Evolutionary conservation across 345 rosid species (phyloP).

Genomic region (Conringia planisiliqua): DNA sequence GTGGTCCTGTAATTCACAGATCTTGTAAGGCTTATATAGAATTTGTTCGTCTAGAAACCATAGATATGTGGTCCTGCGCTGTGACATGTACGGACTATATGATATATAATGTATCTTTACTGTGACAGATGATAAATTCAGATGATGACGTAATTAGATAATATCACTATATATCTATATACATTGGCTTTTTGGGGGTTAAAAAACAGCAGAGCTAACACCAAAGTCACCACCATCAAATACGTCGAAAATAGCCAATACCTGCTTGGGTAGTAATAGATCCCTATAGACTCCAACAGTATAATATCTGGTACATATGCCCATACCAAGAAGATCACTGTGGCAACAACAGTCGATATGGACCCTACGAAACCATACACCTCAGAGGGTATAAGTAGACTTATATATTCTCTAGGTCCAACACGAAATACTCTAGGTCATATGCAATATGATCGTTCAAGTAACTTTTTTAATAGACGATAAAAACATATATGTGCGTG

Average conservation of each 20-base stretch:
- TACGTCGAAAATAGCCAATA: constrained; percentile 72
- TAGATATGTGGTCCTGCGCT: constrained; percentile 31
- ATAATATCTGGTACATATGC: constrained; percentile 75
- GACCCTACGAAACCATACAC: constrained; percentile 90
- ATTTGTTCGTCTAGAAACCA: constrained; percentile 1
- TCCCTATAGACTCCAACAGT: constrained; percentile 61
- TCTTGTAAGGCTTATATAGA: constrained; percentile 15
- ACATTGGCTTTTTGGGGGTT: neutral
- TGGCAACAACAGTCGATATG: constrained; percentile 72
- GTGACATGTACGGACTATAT: constrained; percentile 28
- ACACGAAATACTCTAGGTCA: too few species aligned
- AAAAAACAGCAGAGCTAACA: constrained; percentile 37
- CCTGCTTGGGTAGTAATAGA: constrained; percentile 78
- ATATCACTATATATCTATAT: neutral
- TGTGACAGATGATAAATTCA: constrained; percentile 5
- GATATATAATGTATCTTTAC: neutral
- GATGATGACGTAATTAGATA: constrained; percentile 9
- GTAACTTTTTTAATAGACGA: neutral
- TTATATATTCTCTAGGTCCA: neutral
- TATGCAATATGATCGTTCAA: too few species aligned
- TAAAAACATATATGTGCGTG: too few species aligned
- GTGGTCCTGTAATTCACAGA: constrained; percentile 29
- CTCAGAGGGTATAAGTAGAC: constrained; percentile 47
- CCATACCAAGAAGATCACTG: constrained; percentile 75
- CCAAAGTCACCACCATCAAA: constrained; percentile 53